Evolutionary conservation across 441 rosid species (phyloP), one percentile per base, ranked within the genome.

Genomic region (Metrosideros polymorpha): DNA sequence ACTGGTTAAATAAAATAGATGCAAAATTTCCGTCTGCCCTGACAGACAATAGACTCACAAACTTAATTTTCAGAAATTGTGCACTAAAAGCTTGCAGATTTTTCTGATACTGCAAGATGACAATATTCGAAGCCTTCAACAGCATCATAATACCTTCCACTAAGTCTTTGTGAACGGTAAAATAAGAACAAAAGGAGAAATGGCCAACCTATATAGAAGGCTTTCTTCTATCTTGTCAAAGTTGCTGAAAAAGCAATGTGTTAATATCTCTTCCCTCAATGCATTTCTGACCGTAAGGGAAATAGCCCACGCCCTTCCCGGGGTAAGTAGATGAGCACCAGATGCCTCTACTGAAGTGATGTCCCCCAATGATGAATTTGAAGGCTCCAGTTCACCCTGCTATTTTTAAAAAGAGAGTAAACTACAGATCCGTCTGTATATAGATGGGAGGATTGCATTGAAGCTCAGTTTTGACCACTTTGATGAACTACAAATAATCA

Each of bases 301-400:
- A 85, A 97, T 92, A 19, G 98, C 93, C 98, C 98, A 97, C 56
- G 98, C 98, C 88, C 93, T 93, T 91, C 97, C 99, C 84, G 88
- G 84, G 49, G 95, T 92, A 50, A 97, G 93, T 85, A 96, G 95
- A 55, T 87, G 85, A 86, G 89, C 52, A 43, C 88, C 89, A 8
- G 82, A 66, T n/a, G 89, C 88, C 85, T 89, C 90, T 57, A 88
- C 84, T 12, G 89, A 89, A 83, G 92, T 86, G 84, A 56, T 88
- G 83, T 92, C 92, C 85, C 88, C 91, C 18, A 25, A 71, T 43
- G 91, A 66, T 25, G 95, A 93, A 71, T 88, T 84, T 86, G 96
- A 92, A 88, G 94, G 88, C 88, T 91, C 94, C 57, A 84, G 83
- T 84, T 86, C 89, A 88, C 90, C 95, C 97, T 95, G 92, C 85